Percentiles rank a stretch among this genome's conserved stretches.
Conservation (phyloP, 2,329 filamentous ascomycete species). For the Colletotrichum cuscutae region DNA sequence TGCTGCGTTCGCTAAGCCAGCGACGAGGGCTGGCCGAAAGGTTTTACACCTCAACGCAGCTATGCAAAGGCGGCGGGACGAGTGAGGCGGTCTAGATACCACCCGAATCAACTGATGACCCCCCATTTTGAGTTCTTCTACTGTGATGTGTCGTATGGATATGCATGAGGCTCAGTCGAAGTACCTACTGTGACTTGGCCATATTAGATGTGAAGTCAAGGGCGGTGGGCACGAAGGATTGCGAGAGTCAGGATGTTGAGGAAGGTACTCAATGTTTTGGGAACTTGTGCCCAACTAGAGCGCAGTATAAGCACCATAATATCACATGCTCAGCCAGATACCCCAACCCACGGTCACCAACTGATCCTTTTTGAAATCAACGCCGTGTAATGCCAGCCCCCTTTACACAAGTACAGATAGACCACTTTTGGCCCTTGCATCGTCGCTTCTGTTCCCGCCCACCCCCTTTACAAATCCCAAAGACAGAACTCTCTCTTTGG, state of each 20-base stretch:
- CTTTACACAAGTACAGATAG: not conserved
- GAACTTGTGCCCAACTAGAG: not conserved
- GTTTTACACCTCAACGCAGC: not conserved
- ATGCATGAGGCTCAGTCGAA: not conserved
- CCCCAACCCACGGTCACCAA: not conserved
- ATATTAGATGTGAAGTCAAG: no score
- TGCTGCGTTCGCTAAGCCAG: not conserved
- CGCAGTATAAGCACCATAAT: not conserved
- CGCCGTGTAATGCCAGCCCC: constrained; percentile 30
- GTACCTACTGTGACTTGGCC: not conserved
- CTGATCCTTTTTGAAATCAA: constrained; percentile 6
- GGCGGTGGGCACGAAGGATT: no score
- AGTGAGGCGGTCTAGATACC: constrained; percentile 34
- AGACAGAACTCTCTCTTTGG: constrained; percentile 80
- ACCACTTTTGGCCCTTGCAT: not conserved
- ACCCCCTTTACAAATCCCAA: constrained; percentile 72
- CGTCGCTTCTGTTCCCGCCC: not conserved
- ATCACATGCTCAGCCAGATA: not conserved
- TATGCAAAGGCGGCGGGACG: constrained; percentile 13
- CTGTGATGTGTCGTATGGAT: not conserved
- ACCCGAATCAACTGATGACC: constrained; percentile 30
- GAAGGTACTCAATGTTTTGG: not conserved
- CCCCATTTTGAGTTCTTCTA: not conserved
- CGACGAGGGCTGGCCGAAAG: constrained; percentile 8
- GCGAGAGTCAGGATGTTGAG: not conserved